These are phyloP conservation scores for Nicotiana tabacum DNA, from an alignment of 257 asterid genomes.

Conservation along the genomic window DNA sequence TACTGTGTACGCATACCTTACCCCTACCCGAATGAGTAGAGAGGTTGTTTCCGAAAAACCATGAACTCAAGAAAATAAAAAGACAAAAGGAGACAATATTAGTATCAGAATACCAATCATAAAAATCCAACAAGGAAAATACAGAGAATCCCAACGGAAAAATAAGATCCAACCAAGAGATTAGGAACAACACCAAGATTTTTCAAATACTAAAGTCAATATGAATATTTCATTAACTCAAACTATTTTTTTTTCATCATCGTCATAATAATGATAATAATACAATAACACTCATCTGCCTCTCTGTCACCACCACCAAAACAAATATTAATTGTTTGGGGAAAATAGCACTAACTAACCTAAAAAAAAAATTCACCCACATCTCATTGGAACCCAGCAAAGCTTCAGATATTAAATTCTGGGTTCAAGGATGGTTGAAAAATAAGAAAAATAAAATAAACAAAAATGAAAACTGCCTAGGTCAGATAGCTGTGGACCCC, in stretches of 20 bases:
- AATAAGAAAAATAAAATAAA: neutral
- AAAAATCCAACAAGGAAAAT: neutral
- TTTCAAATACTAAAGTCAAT: neutral
- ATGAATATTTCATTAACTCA: neutral
- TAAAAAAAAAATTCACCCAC: neutral
- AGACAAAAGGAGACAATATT: too few relatives aligned
- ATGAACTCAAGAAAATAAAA: too few relatives aligned
- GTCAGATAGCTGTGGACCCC: neutral
- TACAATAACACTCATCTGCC: neutral
- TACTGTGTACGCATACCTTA: too few relatives aligned
- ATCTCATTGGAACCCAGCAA: constrained; percentile 19
- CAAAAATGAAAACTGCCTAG: neutral
- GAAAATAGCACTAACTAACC: neutral
- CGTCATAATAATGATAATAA: neutral
- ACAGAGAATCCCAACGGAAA: neutral
- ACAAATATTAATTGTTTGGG: neutral
- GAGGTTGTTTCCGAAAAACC: too few relatives aligned
- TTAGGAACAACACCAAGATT: neutral
- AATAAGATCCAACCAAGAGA: neutral
- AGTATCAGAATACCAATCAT: too few relatives aligned
- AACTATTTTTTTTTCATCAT: neutral
- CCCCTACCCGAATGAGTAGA: too few relatives aligned
- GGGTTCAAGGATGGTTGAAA: constrained; percentile 16
- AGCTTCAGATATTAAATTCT: neutral
- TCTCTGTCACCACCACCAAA: constrained; percentile 5